Base-by-base conservation (phyloP, 768 basidiomycete species). In the Gyrodon lividus region DNA sequence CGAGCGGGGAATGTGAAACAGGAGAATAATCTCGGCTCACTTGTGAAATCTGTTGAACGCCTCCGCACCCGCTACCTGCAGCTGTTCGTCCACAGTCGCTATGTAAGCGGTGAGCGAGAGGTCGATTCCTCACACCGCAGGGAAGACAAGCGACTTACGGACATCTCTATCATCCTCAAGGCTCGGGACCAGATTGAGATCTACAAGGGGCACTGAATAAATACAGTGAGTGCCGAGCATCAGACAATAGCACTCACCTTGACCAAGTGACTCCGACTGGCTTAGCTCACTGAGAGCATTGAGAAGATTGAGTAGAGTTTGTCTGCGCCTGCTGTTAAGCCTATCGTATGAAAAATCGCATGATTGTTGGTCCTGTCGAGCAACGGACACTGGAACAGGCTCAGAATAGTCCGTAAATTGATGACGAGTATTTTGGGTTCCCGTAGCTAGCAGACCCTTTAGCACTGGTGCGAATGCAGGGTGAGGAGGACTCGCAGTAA, bases 21-120 rank as follows among this genome's bases (percentile, higher is more conserved):
- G 5, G 33, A 26, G 19, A 22, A 24, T 9, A 43, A 50, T 19
- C 33, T 41, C 28, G 9, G 57, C 73, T 24, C 52, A 83, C 86
- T 74, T 78, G 59, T 86, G 75, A 58, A 89, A 87, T 57, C 66
- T 78, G 58, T 79, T 70, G 66, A 88, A 88, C 6, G 74, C 70
- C 46, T 84, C 84, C 5, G 85, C 84, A 10, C 87, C 87, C 10
- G 76, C 77, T 52, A 73, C 74, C 68, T 87, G 86, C n/a, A 83
- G 63, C 58, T 86, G 81, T 56, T 89, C 86, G 58, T 88, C 83
- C 50, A 84, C 81, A 39, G 77, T 79, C 6, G 83, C 86, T 84
- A 46, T 38, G 19, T 17, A 17, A 34, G 45, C 14, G 37, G 38
- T 20, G 2, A 42, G 42, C 50, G 33, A 50, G 42, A 28, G 41